Percentiles rank a stretch among this genome's conserved stretches.
Evolutionary conservation across 2,329 filamentous ascomycete genomes (phyloP).

Genomic region (Lachnellula arida): DNA sequence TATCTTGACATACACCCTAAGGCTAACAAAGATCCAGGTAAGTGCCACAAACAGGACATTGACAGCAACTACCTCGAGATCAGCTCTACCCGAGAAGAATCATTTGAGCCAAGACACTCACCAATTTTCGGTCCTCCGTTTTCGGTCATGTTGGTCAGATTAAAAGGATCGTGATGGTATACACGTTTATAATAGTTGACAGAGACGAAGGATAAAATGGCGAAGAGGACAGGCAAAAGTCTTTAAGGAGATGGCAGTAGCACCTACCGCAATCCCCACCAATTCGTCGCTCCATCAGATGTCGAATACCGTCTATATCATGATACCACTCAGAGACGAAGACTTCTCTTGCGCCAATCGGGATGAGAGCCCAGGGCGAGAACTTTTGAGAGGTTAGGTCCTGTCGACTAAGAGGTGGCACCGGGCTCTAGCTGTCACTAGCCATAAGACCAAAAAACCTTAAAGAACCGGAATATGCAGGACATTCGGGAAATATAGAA

Average conservation of each 20-base stretch:
- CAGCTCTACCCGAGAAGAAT: background rate
- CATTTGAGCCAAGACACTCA: background rate
- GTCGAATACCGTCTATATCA: too few relatives aligned
- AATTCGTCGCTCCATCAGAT: too few relatives aligned
- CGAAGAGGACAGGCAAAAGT: background rate
- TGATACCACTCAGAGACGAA: too few relatives aligned
- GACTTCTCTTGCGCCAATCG: too few relatives aligned
- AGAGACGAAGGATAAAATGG: background rate
- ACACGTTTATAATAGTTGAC: background rate
- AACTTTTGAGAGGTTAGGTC: too few relatives aligned
- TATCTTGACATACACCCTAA: slow-evolving; percentile 22
- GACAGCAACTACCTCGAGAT: slow-evolving; percentile 13
- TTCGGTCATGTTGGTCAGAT: slow-evolving; percentile 3
- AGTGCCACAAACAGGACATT: slow-evolving; percentile 19
- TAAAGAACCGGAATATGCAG: too few relatives aligned
- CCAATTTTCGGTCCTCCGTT: slow-evolving; percentile 16
- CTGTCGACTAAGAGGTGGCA: too few relatives aligned
- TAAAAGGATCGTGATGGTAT: background rate
- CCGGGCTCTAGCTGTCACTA: too few relatives aligned
- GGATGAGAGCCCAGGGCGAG: too few relatives aligned
- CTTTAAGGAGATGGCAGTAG: background rate
- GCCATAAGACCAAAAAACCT: too few relatives aligned
- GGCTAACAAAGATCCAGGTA: slow-evolving; percentile 20
- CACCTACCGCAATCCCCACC: background rate
- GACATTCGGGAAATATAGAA: too few relatives aligned